phyloP scores from a whole-genome alignment of 306 rosid genomes.

The Dalbergia oliveri region DNA sequence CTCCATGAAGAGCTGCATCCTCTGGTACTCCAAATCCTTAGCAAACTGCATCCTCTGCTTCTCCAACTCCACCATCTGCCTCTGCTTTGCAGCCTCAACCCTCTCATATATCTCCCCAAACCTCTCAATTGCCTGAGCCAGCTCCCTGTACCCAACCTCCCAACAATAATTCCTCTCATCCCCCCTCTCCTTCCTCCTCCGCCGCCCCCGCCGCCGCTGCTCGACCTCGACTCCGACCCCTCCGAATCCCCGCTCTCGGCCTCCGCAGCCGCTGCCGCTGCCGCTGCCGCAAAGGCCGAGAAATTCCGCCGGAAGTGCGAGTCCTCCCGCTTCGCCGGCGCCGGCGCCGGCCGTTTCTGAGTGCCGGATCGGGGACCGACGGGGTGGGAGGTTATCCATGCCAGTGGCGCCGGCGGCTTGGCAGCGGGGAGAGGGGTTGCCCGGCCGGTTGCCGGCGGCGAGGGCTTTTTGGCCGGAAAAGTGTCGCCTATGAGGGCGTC shows the following conservation, averaged over 20 bases:
- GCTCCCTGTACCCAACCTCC: slow-evolving; percentile 53
- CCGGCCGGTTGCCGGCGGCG: slow-evolving; percentile 47
- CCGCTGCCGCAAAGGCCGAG: slow-evolving; percentile 62
- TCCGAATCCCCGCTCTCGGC: slow-evolving; percentile 53
- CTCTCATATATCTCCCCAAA: slow-evolving; percentile 70
- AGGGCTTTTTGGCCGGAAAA: slow-evolving; percentile 48
- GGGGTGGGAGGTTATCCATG: slow-evolving; percentile 61
- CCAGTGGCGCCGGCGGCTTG: slow-evolving; percentile 45
- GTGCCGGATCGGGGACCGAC: slow-evolving; percentile 78
- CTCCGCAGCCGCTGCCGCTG: slow-evolving; percentile 50
- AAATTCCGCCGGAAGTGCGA: slow-evolving; percentile 56
- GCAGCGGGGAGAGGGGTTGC: not conserved
- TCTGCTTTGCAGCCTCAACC: slow-evolving; percentile 72
- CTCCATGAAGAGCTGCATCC: slow-evolving; percentile 78
- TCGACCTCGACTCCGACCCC: slow-evolving; percentile 41
- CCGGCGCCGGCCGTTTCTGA: slow-evolving; percentile 57
- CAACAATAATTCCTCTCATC: not conserved
- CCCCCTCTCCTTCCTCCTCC: slow-evolving; percentile 35
- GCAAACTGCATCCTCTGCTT: slow-evolving; percentile 82
- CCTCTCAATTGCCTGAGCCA: slow-evolving; percentile 73
- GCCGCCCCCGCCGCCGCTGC: slow-evolving; percentile 39
- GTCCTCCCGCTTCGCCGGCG: slow-evolving; percentile 36
- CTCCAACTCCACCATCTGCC: slow-evolving; percentile 82
- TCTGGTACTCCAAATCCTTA: slow-evolving; percentile 79
- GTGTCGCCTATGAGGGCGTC: slow-evolving; percentile 66